phyloP scores from a whole-genome alignment of 148 eudicot species.

The Chenopodium berlandieri region DNA sequence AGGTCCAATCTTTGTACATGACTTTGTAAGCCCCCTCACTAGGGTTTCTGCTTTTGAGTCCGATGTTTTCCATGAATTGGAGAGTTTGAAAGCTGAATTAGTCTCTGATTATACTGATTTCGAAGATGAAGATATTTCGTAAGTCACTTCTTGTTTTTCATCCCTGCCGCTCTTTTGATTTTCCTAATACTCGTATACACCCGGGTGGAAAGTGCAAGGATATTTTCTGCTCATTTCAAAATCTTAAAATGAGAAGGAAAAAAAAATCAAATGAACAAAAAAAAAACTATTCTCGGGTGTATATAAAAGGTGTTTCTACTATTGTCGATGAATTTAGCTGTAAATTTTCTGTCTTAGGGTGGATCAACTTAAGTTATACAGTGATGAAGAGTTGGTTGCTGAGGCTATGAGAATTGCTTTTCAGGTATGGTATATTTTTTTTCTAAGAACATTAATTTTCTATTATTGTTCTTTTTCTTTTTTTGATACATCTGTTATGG shows the following conservation, averaged over 20 bases:
- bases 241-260: no score
- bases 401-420: conserved; percentile 72
- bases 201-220: no score
- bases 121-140: conserved; percentile 67
- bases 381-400: conserved; percentile 74
- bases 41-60: conserved; percentile 49
- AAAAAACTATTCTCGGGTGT: no score
- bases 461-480: neutral
- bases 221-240: no score
- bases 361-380: conserved; percentile 65
- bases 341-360: conserved; percentile 40
- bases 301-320: neutral
- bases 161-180: neutral
- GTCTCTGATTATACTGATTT: conserved; percentile 30
- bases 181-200: neutral
- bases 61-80: conserved; percentile 40
- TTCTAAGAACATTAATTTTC: neutral
- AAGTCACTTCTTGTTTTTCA: conserved; percentile 14
- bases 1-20: conserved; percentile 68
- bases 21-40: conserved; percentile 57
- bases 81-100: conserved; percentile 54
- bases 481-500: neutral
- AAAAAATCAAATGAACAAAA: no score
- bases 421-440: conserved; percentile 39
- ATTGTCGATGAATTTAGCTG: neutral